Conservation (phyloP, 2,329 filamentous ascomycete genomes). For the Simplicillium aogashimaense region DNA sequence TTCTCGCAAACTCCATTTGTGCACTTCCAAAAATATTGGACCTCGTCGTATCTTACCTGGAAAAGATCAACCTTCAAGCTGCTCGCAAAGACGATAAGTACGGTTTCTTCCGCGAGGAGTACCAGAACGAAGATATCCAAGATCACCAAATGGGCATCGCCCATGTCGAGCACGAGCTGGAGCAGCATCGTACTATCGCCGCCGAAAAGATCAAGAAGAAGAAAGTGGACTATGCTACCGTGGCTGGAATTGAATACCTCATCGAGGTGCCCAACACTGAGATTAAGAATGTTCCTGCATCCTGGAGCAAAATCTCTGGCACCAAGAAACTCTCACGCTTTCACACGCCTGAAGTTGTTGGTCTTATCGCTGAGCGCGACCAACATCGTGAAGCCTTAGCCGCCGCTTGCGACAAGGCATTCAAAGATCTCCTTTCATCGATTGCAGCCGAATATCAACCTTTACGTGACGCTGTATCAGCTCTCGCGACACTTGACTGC, state of each 20-base stretch:
- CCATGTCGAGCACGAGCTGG: slow-evolving; percentile 81
- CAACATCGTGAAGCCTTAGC: slow-evolving; percentile 91
- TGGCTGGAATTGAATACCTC: slow-evolving; percentile 86
- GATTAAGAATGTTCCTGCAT: slow-evolving; percentile 81
- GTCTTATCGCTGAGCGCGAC: slow-evolving; percentile 76
- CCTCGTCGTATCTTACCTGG: slow-evolving; percentile 64
- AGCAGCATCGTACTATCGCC: slow-evolving; percentile 63
- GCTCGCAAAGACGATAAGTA: slow-evolving; percentile 89
- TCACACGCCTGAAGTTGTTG: slow-evolving; percentile 84
- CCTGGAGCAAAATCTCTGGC: slow-evolving; percentile 89
- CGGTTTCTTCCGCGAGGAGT: slow-evolving; percentile 76
- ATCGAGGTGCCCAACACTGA: slow-evolving; percentile 81
- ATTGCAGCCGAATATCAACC: slow-evolving; percentile 81
- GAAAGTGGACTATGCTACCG: slow-evolving; percentile 66
- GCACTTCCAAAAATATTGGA: slow-evolving; percentile 68
- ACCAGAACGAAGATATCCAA: slow-evolving; percentile 82
- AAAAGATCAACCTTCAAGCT: slow-evolving; percentile 75
- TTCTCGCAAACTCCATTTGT: slow-evolving; percentile 63
- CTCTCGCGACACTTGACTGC: slow-evolving; percentile 81
- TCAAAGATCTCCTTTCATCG: slow-evolving; percentile 57
- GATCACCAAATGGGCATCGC: slow-evolving; percentile 86
- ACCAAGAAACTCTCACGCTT: slow-evolving; percentile 90
- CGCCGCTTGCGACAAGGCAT: slow-evolving; percentile 82
- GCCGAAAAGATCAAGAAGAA: slow-evolving; percentile 64
- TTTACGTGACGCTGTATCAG: slow-evolving; percentile 78